Conservation (phyloP, 441 rosid species). For the Viola pubescens region DNA sequence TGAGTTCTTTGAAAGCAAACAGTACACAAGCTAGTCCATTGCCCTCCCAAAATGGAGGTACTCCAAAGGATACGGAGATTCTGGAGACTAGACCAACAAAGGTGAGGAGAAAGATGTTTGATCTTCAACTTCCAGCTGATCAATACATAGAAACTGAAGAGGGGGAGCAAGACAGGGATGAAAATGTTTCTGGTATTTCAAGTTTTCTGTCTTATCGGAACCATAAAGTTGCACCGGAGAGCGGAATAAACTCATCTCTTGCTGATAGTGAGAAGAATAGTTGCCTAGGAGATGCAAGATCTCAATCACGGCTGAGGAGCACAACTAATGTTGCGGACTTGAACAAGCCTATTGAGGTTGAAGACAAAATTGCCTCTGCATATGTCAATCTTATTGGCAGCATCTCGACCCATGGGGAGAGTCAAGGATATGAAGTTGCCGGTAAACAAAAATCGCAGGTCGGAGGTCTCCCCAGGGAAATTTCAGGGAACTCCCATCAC, state of each 20-base stretch:
- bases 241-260: constrained; percentile 26
- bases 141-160: constrained; percentile 70
- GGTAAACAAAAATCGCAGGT: constrained; percentile 29
- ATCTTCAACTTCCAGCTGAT: constrained; percentile 92
- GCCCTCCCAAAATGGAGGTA: constrained; percentile 54
- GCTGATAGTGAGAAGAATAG: constrained; percentile 34
- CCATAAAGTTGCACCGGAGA: constrained; percentile 28
- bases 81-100: constrained; percentile 60
- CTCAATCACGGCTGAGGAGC: constrained; percentile 37
- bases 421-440: constrained; percentile 31
- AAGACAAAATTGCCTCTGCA: constrained; percentile 46
- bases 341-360: constrained; percentile 66
- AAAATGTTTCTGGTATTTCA: constrained; percentile 32
- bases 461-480: constrained; percentile 37
- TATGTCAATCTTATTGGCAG: constrained; percentile 32
- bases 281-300: constrained; percentile 33
- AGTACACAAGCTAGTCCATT: constrained; percentile 43
- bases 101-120: constrained; percentile 69
- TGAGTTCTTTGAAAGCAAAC: constrained; percentile 57
- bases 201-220: constrained; percentile 40
- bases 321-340: constrained; percentile 64
- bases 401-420: constrained; percentile 28
- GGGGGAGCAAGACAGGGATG: constrained; percentile 40
- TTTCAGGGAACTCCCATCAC: constrained; percentile 28
- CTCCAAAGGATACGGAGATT: constrained; percentile 47